These are phyloP conservation scores for Tylopilus vinaceipallidus DNA, from an alignment of 768 basidiomycete species.

Conservation along the genomic window DNA sequence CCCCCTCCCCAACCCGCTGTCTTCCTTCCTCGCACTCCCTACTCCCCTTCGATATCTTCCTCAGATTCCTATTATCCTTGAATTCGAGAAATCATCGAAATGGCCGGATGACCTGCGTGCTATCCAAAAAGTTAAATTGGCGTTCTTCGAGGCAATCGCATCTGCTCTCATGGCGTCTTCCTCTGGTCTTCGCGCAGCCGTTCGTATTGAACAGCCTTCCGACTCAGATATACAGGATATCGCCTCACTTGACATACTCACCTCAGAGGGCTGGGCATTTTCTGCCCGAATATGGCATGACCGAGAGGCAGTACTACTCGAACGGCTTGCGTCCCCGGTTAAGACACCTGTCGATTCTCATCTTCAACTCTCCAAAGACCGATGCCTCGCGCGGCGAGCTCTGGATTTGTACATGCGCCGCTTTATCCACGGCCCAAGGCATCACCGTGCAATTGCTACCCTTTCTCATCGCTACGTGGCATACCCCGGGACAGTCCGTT, in stretches of 20 bases:
- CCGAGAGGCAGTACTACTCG: slow-evolving; percentile 76
- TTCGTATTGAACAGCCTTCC: slow-evolving; percentile 55
- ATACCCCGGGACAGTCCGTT: slow-evolving; percentile 79
- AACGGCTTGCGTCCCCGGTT: slow-evolving; percentile 55
- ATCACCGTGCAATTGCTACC: slow-evolving; percentile 80
- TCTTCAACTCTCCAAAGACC: slow-evolving; percentile 34
- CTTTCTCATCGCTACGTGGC: slow-evolving; percentile 78
- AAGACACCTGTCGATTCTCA: slow-evolving; percentile 20
- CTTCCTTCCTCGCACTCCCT: slow-evolving; percentile 51
- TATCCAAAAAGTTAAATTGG: slow-evolving; percentile 92
- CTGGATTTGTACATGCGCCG: slow-evolving; percentile 61
- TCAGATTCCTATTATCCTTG: slow-evolving; percentile 71
- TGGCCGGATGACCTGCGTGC: slow-evolving; percentile 96
- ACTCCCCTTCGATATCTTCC: slow-evolving; percentile 63
- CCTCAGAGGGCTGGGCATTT: slow-evolving; percentile 86
- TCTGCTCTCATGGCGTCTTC: slow-evolving; percentile 54
- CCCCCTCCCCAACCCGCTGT: slow-evolving; percentile 68
- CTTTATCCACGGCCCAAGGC: slow-evolving; percentile 78
- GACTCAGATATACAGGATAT: slow-evolving; percentile 65
- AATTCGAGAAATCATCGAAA: slow-evolving; percentile 87
- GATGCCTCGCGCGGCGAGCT: slow-evolving; percentile 54
- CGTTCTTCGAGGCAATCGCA: slow-evolving; percentile 84
- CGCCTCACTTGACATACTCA: slow-evolving; percentile 71
- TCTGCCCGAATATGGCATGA: slow-evolving; percentile 82
- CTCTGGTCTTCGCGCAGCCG: slow-evolving; percentile 50